These are phyloP conservation scores for Andrographis paniculata DNA, from an alignment of 305 asterid species.

Conservation along the genomic window DNA sequence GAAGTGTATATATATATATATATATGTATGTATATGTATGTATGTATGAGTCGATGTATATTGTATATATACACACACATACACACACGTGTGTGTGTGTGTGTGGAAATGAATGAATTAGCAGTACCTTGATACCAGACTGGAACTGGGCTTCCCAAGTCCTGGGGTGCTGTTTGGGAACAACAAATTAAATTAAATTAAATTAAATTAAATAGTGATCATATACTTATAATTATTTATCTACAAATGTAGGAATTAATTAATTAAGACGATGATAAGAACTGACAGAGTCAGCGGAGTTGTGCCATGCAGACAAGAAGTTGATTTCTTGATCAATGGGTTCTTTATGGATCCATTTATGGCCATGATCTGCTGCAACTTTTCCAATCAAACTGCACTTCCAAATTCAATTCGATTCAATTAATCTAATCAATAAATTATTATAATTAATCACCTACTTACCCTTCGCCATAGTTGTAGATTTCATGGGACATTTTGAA, in stretches of 20 bases:
- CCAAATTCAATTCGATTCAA: not conserved
- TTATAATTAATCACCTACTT: not conserved
- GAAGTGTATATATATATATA: too few species aligned
- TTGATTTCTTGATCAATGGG: conserved; percentile 88
- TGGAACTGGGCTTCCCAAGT: conserved; percentile 99
- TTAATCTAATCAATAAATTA: not conserved
- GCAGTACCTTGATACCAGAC: conserved; percentile 86
- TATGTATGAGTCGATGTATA: too few species aligned
- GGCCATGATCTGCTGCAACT: conserved; percentile 99
- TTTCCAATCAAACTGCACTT: conserved; percentile 75
- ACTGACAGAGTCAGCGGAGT: conserved; percentile 90
- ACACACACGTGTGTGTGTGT: too few species aligned
- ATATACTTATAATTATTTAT: too few species aligned
- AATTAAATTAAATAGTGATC: too few species aligned
- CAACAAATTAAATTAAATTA: too few species aligned
- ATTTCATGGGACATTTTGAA: conserved; percentile 99
- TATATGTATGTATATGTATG: too few species aligned
- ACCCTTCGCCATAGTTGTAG: conserved; percentile 99
- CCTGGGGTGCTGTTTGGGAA: conserved; percentile 69
- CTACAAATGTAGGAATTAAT: conserved; percentile 5
- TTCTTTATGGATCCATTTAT: conserved; percentile 95
- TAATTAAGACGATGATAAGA: not conserved
- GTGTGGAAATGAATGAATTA: not conserved
- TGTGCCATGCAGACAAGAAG: conserved; percentile 98
- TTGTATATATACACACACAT: too few species aligned